Percentiles rank a stretch among this genome's conserved stretches.
These are phyloP conservation scores for Elsinoe necatrix DNA, from an alignment of 2,329 filamentous ascomycete species.

Conservation along the genomic window DNA sequence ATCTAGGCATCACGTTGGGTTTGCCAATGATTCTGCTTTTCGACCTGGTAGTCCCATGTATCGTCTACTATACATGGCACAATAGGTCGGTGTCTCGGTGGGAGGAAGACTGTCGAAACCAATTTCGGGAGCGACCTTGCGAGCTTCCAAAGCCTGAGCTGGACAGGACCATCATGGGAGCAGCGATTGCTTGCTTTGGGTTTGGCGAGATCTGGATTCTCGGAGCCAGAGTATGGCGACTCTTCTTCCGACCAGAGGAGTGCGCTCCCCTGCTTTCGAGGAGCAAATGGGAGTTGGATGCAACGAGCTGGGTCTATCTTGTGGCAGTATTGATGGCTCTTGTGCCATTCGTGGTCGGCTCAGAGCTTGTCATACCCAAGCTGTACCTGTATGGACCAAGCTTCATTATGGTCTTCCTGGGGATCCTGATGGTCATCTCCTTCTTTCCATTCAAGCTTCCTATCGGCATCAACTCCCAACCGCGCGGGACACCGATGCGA, in stretches of 20 bases:
- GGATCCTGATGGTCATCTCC: conserved; percentile 25
- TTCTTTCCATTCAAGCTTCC: conserved; percentile 26
- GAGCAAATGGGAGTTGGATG: conserved; percentile 27
- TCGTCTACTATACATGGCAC: conserved; percentile 29
- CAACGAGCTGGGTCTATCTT: conserved; percentile 28
- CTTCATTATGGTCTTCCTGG: conserved; percentile 28
- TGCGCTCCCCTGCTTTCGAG: conserved; percentile 27
- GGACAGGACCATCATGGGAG: conserved; percentile 26
- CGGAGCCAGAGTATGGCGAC: conserved; percentile 23
- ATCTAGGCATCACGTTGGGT: conserved; percentile 25
- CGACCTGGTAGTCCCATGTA: conserved; percentile 27
- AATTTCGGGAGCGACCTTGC: conserved; percentile 17
- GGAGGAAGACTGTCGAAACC: conserved; percentile 18
- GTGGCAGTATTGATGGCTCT: conserved; percentile 26
- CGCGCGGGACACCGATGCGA: conserved; percentile 23
- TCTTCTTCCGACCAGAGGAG: conserved; percentile 24
- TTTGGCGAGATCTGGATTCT: conserved; percentile 29
- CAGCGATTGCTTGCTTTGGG: conserved; percentile 25
- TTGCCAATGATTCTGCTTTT: conserved; percentile 26
- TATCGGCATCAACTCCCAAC: conserved; percentile 28
- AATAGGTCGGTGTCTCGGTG: conserved; percentile 19
- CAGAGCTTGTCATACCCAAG: conserved; percentile 23
- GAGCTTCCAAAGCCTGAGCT: conserved; percentile 22
- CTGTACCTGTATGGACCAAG: conserved; percentile 27
- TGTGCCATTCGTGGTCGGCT: conserved; percentile 25